These are phyloP conservation scores for Talaromyces thailandensis DNA, from an alignment of 495 filamentous ascomycete species.

Conservation along the genomic window DNA sequence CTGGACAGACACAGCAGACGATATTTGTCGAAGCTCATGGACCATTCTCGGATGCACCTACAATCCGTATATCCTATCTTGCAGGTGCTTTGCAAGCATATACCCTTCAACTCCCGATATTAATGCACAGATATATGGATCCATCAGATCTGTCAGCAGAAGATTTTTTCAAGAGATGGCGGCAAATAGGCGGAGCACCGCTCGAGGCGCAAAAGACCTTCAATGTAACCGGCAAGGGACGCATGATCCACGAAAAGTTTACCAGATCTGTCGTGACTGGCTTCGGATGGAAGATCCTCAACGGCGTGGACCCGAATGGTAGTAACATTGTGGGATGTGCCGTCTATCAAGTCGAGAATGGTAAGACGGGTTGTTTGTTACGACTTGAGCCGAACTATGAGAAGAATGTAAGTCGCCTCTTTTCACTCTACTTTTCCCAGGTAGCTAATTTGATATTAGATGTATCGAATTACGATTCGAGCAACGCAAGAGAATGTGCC, in stretches of 20 bases:
- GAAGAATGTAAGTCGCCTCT: conserved; percentile 55
- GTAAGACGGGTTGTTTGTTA: conserved; percentile 91
- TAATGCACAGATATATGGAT: conserved; percentile 94
- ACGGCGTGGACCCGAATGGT: conserved; percentile 77
- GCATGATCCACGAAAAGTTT: conserved; percentile 42
- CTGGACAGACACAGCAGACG: conserved; percentile 81
- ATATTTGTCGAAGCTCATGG: conserved; percentile 84
- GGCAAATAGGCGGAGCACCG: conserved; percentile 85
- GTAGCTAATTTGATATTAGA: conserved; percentile 40
- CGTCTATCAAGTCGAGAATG: conserved; percentile 74
- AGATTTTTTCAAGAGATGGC: conserved; percentile 98
- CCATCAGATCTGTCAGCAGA: conserved; percentile 71
- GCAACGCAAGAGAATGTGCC: conserved; percentile 89
- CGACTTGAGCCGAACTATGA: conserved; percentile 90
- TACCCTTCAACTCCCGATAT: conserved; percentile 81
- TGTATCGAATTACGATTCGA: conserved; percentile 88
- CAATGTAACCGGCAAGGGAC: conserved; percentile 43
- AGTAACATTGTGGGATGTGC: conserved; percentile 93
- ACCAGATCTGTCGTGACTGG: conserved; percentile 62
- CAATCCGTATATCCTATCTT: conserved; percentile 87
- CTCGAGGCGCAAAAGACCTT: conserved; percentile 85
- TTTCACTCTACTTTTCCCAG: background rate
- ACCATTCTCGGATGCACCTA: conserved; percentile 77
- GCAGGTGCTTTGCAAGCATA: conserved; percentile 90
- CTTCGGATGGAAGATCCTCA: conserved; percentile 81